These are phyloP conservation scores for Alternaria conjuncta DNA, from an alignment of 2,329 filamentous ascomycete genomes.

Conservation along the genomic window DNA sequence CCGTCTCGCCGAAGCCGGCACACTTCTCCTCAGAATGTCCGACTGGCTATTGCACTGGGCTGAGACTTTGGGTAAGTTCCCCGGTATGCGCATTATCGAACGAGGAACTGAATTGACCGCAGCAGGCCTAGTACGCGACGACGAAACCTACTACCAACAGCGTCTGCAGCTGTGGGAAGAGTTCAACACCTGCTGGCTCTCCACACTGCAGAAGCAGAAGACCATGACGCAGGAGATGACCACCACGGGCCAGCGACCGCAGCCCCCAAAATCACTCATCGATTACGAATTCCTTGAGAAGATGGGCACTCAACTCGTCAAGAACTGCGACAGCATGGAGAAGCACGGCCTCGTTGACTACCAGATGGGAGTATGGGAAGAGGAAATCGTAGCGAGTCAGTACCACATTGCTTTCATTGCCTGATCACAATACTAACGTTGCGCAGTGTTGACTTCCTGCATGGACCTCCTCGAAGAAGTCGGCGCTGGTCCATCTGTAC, in stretches of 20 bases:
- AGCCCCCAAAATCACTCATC: conserved; percentile 69
- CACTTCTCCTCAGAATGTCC: conserved; percentile 66
- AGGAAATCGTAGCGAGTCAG: conserved; percentile 85
- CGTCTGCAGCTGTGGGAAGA: conserved; percentile 89
- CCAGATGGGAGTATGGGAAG: conserved; percentile 95
- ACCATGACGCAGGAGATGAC: conserved; percentile 70
- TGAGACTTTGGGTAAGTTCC: conserved; percentile 67
- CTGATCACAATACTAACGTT: conserved; percentile 15
- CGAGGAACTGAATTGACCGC: conserved; percentile 53
- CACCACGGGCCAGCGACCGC: conserved; percentile 63
- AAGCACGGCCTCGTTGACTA: conserved; percentile 96
- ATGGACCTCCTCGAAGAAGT: conserved; percentile 60
- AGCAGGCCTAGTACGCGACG: conserved; percentile 89
- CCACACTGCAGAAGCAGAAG: conserved; percentile 81
- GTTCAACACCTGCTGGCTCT: conserved; percentile 92
- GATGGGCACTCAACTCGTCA: conserved; percentile 82
- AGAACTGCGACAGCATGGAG: conserved; percentile 85
- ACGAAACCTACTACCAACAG: conserved; percentile 75
- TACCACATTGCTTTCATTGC: conserved; percentile 22
- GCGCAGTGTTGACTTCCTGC: conserved; percentile 59
- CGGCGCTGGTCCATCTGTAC: conserved; percentile 39
- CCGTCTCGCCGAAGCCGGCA: conserved; percentile 64
- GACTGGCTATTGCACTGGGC: conserved; percentile 72
- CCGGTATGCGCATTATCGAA: conserved; percentile 23
- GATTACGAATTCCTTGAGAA: conserved; percentile 72